Base-by-base conservation (phyloP, 805 yeast species). In the Hanseniaspora vineae region DNA sequence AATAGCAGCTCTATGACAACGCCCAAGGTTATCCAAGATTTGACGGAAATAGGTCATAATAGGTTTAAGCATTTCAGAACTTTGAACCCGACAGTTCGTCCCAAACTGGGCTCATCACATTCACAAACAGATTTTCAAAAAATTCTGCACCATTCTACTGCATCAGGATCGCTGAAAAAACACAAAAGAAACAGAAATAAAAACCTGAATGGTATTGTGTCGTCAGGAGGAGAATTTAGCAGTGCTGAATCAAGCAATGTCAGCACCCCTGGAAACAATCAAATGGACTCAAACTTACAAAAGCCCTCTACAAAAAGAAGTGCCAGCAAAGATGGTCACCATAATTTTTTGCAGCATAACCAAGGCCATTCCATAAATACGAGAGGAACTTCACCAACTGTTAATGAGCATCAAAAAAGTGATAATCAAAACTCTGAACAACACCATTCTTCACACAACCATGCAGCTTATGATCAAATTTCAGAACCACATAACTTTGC, bases 1-100 rank as follows among this genome's bases (percentile, higher is more conserved):
- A 43, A 40, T 35, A 43, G 56, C 8, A 53, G 42, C 62, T 2
- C 50, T 49, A 29, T 51, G 54, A 37, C 52, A 56, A 15, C 58
- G 58, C 43, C 15, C 13, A 48, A 19, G 46, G 55, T 19, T 54
- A 54, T 39, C 2, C 45, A 48, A 20, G 66, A 59, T 13, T 13
- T 58, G 14, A 57, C 57, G n/a, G 82, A 77, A 47, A 64, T 77
- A 3, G 76, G 74, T 35, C 65, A 78, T 2, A 70, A 75, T 42
- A 65, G 89, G 58, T 75, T 69, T 50, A 80, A 80, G 44, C 92
- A 83, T 66, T 83, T 83, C 67, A 82, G 81, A 59, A 81, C 80
- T 55, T 64, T 83, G 11, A 37, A 37, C 17, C 82, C 88, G 1
- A 77, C 83, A 6, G 82, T 79, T 51, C 82, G 78, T 44, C 92